phyloP scores from a whole-genome alignment of 2,329 filamentous ascomycete species.

The Claviceps maximensis region DNA sequence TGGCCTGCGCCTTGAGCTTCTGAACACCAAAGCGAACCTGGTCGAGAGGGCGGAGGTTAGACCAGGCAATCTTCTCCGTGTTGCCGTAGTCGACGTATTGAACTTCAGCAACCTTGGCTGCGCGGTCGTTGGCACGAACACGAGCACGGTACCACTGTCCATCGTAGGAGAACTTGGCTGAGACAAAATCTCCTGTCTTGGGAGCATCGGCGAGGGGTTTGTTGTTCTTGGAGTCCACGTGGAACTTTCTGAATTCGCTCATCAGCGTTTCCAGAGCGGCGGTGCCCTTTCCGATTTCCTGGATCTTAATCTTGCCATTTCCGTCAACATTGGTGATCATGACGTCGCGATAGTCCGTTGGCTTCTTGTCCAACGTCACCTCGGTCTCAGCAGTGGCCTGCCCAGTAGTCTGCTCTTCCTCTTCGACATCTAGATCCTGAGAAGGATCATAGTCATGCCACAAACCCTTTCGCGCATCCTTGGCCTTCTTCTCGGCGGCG shows the following conservation, averaged over 20 bases:
- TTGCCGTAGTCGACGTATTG: constrained; percentile 96
- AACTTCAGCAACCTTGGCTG: constrained; percentile 78
- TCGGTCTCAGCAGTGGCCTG: constrained; percentile 36
- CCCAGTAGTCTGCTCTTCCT: constrained; percentile 35
- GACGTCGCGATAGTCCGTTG: constrained; percentile 79
- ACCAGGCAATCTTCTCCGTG: constrained; percentile 78
- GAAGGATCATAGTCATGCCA: constrained; percentile 94
- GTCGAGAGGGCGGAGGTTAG: constrained; percentile 65
- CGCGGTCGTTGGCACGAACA: constrained; percentile 83
- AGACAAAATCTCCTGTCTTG: constrained; percentile 83
- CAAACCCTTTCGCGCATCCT: constrained; percentile 74
- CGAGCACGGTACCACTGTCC: constrained; percentile 89
- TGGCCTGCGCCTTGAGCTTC: constrained; percentile 76
- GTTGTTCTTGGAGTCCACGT: constrained; percentile 71
- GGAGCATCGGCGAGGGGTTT: constrained; percentile 60
- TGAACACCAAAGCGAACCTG: constrained; percentile 66
- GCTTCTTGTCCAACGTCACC: constrained; percentile 50
- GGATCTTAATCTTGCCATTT: constrained; percentile 74
- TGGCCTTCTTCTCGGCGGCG: constrained; percentile 76
- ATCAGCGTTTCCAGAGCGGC: constrained; percentile 76
- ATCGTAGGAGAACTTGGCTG: constrained; percentile 81
- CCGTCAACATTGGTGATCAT: constrained; percentile 82
- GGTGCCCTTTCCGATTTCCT: constrained; percentile 79
- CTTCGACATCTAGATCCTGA: constrained; percentile 55
- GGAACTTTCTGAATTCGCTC: constrained; percentile 82